Percentiles rank a stretch among this genome's conserved stretches.
Conservation (phyloP, 2,329 filamentous ascomycete genomes). For the Aspergillus sclerotialis region DNA sequence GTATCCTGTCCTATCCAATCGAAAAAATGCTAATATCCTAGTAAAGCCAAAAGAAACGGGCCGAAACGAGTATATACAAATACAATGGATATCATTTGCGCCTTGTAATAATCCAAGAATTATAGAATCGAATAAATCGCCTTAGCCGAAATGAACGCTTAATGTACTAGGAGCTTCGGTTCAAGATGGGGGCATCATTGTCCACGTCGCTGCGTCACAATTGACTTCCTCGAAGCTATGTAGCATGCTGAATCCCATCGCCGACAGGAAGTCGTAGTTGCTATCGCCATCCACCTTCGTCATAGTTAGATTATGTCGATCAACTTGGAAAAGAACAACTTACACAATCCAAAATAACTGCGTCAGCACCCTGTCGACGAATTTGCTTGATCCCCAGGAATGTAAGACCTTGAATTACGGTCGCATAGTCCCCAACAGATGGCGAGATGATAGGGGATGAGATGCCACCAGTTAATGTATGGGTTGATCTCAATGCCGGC, state of each 20-base stretch:
- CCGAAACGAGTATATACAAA: too few species aligned
- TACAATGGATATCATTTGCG: too few species aligned
- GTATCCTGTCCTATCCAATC: too few species aligned
- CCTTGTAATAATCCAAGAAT: too few species aligned
- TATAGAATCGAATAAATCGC: too few species aligned
- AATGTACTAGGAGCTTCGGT: too few species aligned
- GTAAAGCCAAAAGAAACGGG: too few species aligned
- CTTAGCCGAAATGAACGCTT: too few species aligned
- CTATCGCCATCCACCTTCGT: constrained; percentile 63
- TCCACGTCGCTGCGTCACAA: constrained; percentile 58
- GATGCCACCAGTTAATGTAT: constrained; percentile 61
- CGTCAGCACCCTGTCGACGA: constrained; percentile 67
- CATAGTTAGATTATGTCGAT: constrained; percentile 18
- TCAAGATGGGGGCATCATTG: constrained; percentile 41
- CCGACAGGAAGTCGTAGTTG: constrained; percentile 63
- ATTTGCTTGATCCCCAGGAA: constrained; percentile 76
- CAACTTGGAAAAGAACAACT: constrained; percentile 28
- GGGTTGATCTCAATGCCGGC: constrained; percentile 57
- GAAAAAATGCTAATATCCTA: too few species aligned
- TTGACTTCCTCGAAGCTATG: constrained; percentile 79
- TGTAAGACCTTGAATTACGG: constrained; percentile 69
- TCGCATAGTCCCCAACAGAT: constrained; percentile 60
- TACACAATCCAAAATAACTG: constrained; percentile 74
- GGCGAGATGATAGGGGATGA: constrained; percentile 71
- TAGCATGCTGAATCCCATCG: constrained; percentile 73